Evolutionary conservation across 2,329 filamentous ascomycete genomes (phyloP), one percentile per base, ranked within the genome.

Genomic region (Monosporascus sp.): DNA sequence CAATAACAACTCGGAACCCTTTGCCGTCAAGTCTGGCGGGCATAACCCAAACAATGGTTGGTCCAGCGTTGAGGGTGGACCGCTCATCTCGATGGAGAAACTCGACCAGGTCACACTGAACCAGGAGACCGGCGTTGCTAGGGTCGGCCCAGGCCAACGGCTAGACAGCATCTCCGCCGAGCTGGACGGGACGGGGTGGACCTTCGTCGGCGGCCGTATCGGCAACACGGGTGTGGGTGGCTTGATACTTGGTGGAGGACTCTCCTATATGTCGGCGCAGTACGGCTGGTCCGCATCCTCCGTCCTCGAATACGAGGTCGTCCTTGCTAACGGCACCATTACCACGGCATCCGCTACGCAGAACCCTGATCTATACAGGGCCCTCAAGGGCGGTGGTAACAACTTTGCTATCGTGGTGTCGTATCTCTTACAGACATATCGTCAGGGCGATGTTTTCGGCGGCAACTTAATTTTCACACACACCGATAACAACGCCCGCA

Each of bases 11-110:
- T 65, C 70, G 4, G 76, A 75, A 48, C 65, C 57, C 3, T 84
- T 84, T 58, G 80, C 81, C 6, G 68, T 81, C 57, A 78, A 80
- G 55, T 77, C 77, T n/a, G 81, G 81, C 18, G 81, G 81, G 0
- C 81, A 84, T 65, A 79, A 76, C 51, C 76, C 79, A 5, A 81
- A 81, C 60, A 70, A 75, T 11, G 75, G 76, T 53, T 76, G 74
- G 37, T 74, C 79, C 0, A 83, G 74, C 57, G 76, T 78, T 38
- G 62, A 72, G 6, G 73, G 68, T 0, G 79, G 78, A 0, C 68
- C 79, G 0, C 64, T 79, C 9, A 75, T 84, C 52, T 78, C 78
- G 8, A 70, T 78, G 11, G 68, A 68, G 51, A 63, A 72, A 15
- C 68, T 76, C n/a, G 65, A 77, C 39, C 59, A 72, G 46, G 67